Evolutionary conservation across 441 rosid genomes (phyloP).

Genomic region (Gossypium gossypioides): DNA sequence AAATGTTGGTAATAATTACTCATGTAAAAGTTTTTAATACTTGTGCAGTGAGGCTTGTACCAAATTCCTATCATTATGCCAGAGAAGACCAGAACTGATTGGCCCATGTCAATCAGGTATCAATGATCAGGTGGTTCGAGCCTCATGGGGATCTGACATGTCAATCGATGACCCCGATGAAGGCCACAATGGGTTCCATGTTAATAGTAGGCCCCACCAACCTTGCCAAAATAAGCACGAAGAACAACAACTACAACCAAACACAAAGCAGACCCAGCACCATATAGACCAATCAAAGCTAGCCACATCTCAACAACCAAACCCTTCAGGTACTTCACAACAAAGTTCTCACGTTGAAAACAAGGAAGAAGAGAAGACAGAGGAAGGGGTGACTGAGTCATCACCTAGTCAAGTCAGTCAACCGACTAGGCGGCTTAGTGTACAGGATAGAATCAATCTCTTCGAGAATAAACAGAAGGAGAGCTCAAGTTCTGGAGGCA

Average conservation of each 20-base stretch:
- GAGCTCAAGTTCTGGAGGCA: conserved; percentile 53
- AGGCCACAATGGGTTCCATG: conserved; percentile 38
- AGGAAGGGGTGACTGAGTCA: conserved; percentile 32
- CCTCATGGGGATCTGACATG: conserved; percentile 93
- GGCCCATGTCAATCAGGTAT: conserved; percentile 45
- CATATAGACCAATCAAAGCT: conserved; percentile 30
- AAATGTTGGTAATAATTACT: conserved; percentile 1
- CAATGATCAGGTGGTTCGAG: conserved; percentile 51
- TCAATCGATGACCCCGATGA: conserved; percentile 70
- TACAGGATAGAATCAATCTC: conserved; percentile 89
- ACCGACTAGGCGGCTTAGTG: conserved; percentile 76
- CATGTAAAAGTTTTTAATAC: conserved; percentile 9
- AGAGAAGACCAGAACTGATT: conserved; percentile 70
- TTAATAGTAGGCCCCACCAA: conserved; percentile 26
- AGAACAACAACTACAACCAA: conserved; percentile 32
- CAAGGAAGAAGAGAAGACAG: conserved; percentile 39
- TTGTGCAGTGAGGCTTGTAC: conserved; percentile 75
- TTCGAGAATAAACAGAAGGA: conserved; percentile 95
- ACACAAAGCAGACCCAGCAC: conserved; percentile 26
- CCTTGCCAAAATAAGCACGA: conserved; percentile 24
- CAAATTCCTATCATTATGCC: conserved; percentile 62
- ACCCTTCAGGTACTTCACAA: conserved; percentile 21
- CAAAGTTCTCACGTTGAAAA: conserved; percentile 26
- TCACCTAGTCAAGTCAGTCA: conserved; percentile 45
- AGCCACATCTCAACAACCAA: conserved; percentile 24